phyloP scores from a whole-genome alignment of 768 basidiomycete genomes.

The Erythrobasidium yunnanense region DNA sequence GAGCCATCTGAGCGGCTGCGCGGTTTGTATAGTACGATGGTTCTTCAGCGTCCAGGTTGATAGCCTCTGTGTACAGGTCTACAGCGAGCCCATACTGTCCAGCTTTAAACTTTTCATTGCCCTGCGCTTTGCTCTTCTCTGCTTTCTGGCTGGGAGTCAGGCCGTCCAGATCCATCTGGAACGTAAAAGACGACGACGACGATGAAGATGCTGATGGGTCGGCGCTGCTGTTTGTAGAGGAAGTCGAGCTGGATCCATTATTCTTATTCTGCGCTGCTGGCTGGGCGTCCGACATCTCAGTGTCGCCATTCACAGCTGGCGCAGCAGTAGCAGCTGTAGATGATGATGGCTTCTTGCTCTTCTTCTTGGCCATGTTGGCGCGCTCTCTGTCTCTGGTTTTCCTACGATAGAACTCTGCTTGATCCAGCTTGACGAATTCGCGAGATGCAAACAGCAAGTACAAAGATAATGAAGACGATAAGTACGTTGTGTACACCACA shows the following conservation, averaged over 20 bases:
- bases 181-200: no score
- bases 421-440: conserved; percentile 8
- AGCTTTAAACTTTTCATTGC: conserved; percentile 24
- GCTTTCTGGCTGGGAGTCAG: conserved; percentile 8
- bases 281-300: background rate
- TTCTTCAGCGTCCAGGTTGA: conserved; percentile 53
- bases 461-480: no score
- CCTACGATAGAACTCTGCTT: background rate
- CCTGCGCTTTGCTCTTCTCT: conserved; percentile 21
- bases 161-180: conserved; percentile 14
- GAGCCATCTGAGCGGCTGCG: conserved; percentile 70
- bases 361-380: conserved; percentile 20
- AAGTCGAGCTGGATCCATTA: no score
- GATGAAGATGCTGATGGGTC: no score
- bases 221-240: no score
- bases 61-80: conserved; percentile 18
- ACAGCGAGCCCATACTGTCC: conserved; percentile 22
- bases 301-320: background rate
- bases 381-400: background rate
- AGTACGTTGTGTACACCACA: no score
- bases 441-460: no score
- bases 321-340: background rate
- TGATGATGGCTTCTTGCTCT: conserved; percentile 4
- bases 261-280: no score
- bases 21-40: conserved; percentile 73